Evolutionary conservation across 768 basidiomycete genomes (phyloP), one percentile per base, ranked within the genome.

Genomic region (Goffeauzyma gilvescens): DNA sequence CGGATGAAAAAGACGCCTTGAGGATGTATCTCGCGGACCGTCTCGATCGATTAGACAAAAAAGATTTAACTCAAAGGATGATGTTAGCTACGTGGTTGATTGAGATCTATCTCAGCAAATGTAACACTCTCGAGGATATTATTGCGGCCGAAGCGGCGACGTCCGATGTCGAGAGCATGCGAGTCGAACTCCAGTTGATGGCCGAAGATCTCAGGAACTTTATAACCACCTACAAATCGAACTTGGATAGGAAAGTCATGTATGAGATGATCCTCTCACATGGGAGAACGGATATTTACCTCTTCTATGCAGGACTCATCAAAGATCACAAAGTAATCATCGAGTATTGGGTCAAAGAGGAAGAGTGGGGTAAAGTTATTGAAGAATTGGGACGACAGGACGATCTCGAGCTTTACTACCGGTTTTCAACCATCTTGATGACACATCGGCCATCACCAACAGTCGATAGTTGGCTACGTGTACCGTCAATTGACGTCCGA

Each of bases 41-140:
- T 38, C 67, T 98, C 26, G 87, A 93, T 55, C 68, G 84, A 30
- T 79, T 84, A 23, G 73, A 75, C 44, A 87, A 82, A 66, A 73
- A 71, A 89, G 86, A 93, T 54, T 52, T 81, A 28, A 87, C 85
- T 0, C 89, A 95, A 60, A 73, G 93, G 30, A 87, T 87, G 79
- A 86, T 96, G 77, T 68, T 98, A 15, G 89, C 93, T 14, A 95
- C 87, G 0, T 98, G 93, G 93, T 75, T 98, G 10, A 79, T 93
- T 23, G 93, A 98, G 63, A 85, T 96, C 50, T 95, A 87, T 58
- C 74, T 98, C 13, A 81, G 81, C 64, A 96, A 93, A 68, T 86
- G 83, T 62, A 90, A 93, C 55, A 84, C 90, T 48, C 68, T 96
- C 38, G 93, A 98, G 56, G 93, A 96, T 57, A 70, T 87, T 14